Base-by-base conservation (phyloP, 768 basidiomycete genomes). In the Filobasidium wieringae region DNA sequence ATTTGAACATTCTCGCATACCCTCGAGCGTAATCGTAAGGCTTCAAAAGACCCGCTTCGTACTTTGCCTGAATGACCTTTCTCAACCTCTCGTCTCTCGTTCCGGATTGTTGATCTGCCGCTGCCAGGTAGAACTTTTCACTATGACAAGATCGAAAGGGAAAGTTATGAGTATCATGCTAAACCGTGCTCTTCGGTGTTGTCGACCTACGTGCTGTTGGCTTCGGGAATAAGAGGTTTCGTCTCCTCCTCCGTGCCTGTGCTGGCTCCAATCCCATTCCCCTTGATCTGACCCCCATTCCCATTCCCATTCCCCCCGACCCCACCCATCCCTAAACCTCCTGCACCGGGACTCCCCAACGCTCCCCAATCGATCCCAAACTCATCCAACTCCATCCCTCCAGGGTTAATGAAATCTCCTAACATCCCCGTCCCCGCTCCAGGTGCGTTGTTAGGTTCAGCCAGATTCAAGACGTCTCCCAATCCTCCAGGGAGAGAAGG, bases 21-120 rank as follows among this genome's bases (percentile, higher is more conserved):
- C 93, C 93, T 68, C 91, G 91, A 51, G 91, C 89, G 64, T 96
- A 95, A 74, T 96, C 92, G 67, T 93, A 95, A 2, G 93, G 93
- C 68, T 88, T 91, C 63, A 96, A 75, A 40, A 97, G 73, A 0
- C 92, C 93, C 2, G 93, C 93, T 68, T 97, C 92, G 74, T 95
- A 96, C 75, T 96, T 97, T 67, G 87, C 89, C 64, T 86, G 81
- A 64, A 96, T 97, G 63, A 96, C 93, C 58, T 87, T 80, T 64
- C 85, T 87, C 51, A 97, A 75, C 0, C 92, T 82, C 27, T 57
- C 56, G 49, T 92, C 87, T 40, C 93, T 79, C 24, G 89, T 86
- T 0, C 92, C 92, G 1, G 86, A 81, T 54, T 86, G 87, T 67
- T 95, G 92, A 72, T 96, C 93, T 0, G 93, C 93, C 3, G 93